A percentile compares a stretch with the other conserved stretches of the same genome.
phyloP scores from a whole-genome alignment of 73 alveolate species.

The Tetrahymena elliotti region DNA sequence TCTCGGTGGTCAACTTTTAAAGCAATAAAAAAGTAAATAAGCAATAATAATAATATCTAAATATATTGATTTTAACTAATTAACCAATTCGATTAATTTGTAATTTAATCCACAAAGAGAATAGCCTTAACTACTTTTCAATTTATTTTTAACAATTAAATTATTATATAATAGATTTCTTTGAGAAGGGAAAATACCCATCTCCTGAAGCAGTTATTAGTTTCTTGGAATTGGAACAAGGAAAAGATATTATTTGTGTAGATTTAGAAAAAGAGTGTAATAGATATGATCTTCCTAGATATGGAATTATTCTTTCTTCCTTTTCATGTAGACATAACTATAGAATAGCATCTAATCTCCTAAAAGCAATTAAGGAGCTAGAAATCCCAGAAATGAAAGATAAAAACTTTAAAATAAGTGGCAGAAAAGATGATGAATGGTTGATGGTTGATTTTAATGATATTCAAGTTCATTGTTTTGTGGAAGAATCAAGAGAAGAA shows the following conservation, averaged over 20 bases:
- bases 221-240: background rate
- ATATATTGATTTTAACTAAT: background rate
- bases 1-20: constrained; percentile 8
- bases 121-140: background rate
- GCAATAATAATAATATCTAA: background rate
- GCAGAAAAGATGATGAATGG: constrained; percentile 44
- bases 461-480: constrained; percentile 10
- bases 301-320: background rate
- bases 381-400: background rate
- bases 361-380: background rate
- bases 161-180: background rate
- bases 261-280: background rate
- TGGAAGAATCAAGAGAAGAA: constrained; percentile 35
- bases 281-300: background rate
- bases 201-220: background rate
- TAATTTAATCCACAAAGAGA: background rate
- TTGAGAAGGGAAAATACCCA: background rate
- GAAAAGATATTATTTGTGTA: background rate
- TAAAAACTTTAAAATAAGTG: constrained; percentile 5
- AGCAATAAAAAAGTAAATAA: background rate
- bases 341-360: background rate
- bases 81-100: background rate
- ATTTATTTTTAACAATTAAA: background rate
- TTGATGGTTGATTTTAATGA: constrained; percentile 15
- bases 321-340: background rate